Evolutionary conservation across 1,284 basidiomycete genomes (phyloP).

Genomic region (Spongiforma sp.): DNA sequence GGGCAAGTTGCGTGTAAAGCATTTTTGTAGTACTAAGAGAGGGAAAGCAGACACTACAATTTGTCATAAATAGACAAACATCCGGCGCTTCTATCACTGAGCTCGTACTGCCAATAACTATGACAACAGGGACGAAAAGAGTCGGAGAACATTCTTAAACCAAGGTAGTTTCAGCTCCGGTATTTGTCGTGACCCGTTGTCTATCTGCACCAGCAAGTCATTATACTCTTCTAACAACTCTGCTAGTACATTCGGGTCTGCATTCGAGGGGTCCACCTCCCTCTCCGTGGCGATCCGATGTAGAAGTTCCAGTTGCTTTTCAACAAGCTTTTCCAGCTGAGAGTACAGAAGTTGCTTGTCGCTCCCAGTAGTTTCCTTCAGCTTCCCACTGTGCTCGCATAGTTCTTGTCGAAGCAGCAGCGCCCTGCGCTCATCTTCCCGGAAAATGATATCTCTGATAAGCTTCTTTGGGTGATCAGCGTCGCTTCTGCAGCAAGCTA

Average conservation of each 20-base stretch:
- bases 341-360: constrained; percentile 5
- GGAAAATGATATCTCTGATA: background rate
- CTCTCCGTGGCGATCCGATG: background rate
- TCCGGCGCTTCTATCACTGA: too few relatives aligned
- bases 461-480: background rate
- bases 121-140: too few relatives aligned
- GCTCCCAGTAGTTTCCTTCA: constrained; percentile 13
- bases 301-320: constrained; percentile 1
- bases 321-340: constrained; percentile 2
- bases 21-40: too few relatives aligned
- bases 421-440: background rate
- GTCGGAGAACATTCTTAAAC: background rate
- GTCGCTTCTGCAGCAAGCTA: background rate
- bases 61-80: too few relatives aligned
- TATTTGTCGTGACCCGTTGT: background rate
- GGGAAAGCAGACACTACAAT: too few relatives aligned
- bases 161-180: constrained; percentile 1
- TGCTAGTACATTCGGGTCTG: background rate
- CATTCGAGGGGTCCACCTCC: background rate
- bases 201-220: background rate
- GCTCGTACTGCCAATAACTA: too few relatives aligned
- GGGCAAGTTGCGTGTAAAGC: too few relatives aligned
- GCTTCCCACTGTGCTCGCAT: background rate
- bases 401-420: background rate
- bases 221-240: constrained; percentile 1